These are phyloP conservation scores for Juncus inflexus DNA, from an alignment of 176 grass and related monocot genomes.

Conservation along the genomic window DNA sequence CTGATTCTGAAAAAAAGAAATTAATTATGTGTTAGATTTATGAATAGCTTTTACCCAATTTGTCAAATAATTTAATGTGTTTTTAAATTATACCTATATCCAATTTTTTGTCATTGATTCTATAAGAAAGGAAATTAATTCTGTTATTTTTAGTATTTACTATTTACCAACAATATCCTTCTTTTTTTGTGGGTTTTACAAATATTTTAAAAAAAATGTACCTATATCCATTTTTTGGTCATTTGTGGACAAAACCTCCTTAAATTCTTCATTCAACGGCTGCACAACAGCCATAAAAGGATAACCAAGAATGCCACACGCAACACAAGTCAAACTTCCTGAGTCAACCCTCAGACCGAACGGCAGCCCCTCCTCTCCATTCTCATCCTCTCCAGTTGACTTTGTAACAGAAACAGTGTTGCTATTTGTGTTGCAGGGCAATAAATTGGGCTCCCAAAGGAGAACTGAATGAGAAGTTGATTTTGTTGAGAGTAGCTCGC, in stretches of 20 bases:
- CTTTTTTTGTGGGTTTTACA: not conserved
- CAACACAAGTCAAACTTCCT: constrained; percentile 94
- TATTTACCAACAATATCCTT: no score
- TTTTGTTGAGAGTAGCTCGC: constrained; percentile 53
- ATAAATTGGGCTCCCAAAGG: constrained; percentile 87
- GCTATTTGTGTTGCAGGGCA: constrained; percentile 36
- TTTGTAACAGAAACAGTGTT: constrained; percentile 31
- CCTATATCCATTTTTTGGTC: constrained; percentile 27
- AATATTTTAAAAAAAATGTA: no score
- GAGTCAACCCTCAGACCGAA: constrained; percentile 93
- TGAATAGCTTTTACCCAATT: no score
- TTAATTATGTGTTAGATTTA: no score
- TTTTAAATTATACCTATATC: no score
- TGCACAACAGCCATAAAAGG: constrained; percentile 97
- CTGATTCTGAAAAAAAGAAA: not conserved
- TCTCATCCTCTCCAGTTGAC: constrained; percentile 21
- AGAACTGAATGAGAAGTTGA: constrained; percentile 45
- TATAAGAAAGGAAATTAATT: no score
- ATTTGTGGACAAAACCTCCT: constrained; percentile 45
- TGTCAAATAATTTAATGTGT: no score
- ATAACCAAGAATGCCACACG: constrained; percentile 96
- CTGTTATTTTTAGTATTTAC: no score
- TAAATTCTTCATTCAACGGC: constrained; percentile 66
- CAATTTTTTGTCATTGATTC: no score
- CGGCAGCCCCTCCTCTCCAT: constrained; percentile 63